Evolutionary conservation across 768 basidiomycete species (phyloP), one percentile per base, ranked within the genome.

Genomic region (Pleurotus tuoliensis): DNA sequence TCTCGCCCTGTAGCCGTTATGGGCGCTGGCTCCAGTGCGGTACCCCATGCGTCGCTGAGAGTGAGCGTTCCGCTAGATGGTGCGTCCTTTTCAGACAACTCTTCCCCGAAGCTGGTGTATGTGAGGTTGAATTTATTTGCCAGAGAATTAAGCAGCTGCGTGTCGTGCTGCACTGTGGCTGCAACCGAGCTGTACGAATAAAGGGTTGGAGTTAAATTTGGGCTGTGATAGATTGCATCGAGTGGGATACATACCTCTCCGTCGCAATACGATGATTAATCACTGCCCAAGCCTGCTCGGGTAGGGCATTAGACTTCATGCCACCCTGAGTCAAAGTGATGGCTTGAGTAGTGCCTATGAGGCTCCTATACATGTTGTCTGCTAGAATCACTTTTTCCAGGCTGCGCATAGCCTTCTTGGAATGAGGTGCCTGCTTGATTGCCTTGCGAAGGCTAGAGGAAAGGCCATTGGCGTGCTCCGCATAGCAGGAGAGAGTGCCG

Each of bases 271-370:
- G 84, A 63, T 88, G 87, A 63, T 92, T 89, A 25, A 91, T 77
- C 20, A 90, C 67, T 1, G 84, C 87, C 66, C 74, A 83, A 1
- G 82, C 86, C 55, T 72, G 75, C 68, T 93, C 91, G 1, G 92
- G 92, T 16, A 94, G 78, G 24, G 90, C 90, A 62, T 93, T 93
- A 22, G 78, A 76, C 68, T 92, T 91, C 24, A 86, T 80, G 9
- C 84, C 86, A 18, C 83, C 84, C 15, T 75, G 71, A 37, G 84
- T 77, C 11, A 94, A 65, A 63, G 92, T 90, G 44, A 87, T 79
- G 0, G 92, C 92, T 67, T 91, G 88, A 1, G 91, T 92, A 3
- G 88, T 92, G 34, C 83, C 77, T 3, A 84, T 73, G 8, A 84
- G 65, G 58, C 75, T 82, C 54, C 73, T 76, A 59, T 74, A 71